Percentiles rank a stretch among this genome's conserved stretches.
phyloP scores from a whole-genome alignment of 2,329 filamentous ascomycete genomes.

The Mollisiaceae sp. region DNA sequence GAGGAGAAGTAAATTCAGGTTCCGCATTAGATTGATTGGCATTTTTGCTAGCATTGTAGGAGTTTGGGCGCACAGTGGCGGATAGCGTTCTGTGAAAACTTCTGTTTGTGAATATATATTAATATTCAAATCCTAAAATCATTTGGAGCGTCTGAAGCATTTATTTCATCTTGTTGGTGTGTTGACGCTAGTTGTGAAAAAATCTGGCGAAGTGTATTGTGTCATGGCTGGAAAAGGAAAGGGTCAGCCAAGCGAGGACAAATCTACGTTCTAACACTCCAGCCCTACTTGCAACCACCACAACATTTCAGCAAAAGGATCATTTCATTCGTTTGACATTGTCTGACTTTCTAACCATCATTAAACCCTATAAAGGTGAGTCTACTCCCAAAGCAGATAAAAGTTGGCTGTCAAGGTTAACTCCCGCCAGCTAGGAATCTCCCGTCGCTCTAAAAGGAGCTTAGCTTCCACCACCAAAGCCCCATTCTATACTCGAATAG shows the following conservation, averaged over 20 bases:
- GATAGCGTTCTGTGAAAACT: background rate
- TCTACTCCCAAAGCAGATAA: background rate
- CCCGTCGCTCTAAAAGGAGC: background rate
- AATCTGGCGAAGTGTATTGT: no score
- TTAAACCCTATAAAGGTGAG: background rate
- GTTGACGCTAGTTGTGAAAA: no score
- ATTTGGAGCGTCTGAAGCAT: no score
- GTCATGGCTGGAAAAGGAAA: no score
- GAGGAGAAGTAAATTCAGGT: slow-evolving; percentile 19
- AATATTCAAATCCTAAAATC: background rate
- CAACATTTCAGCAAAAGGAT: background rate
- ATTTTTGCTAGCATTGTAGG: slow-evolving; percentile 4
- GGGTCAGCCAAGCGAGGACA: no score
- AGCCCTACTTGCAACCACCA: background rate
- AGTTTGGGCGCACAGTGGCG: slow-evolving; percentile 9
- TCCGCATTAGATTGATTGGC: background rate
- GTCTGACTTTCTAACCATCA: background rate
- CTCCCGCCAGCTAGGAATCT: background rate
- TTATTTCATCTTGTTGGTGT: no score
- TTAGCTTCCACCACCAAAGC: slow-evolving; percentile 2
- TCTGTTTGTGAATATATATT: background rate
- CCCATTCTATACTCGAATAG: background rate
- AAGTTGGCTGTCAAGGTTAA: background rate
- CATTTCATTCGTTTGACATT: no score
- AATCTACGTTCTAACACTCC: no score